These are phyloP conservation scores for Lathyrus tuberosus DNA, from an alignment of 306 rosid species.

Conservation along the genomic window DNA sequence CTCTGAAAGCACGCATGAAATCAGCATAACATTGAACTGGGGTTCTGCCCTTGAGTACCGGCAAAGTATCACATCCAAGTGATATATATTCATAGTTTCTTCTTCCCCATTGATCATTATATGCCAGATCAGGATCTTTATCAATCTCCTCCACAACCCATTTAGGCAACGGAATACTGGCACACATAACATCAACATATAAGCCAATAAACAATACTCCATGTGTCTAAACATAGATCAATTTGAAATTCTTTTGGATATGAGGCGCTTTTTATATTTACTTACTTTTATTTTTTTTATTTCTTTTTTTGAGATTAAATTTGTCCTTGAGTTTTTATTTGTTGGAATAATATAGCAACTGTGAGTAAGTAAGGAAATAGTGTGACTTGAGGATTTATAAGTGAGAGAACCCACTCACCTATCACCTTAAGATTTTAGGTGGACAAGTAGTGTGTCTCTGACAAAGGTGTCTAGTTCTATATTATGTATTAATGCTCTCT, in stretches of 20 bases:
- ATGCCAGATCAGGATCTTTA: slow-evolving; percentile 80
- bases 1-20: slow-evolving; percentile 89
- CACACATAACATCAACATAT: neutral
- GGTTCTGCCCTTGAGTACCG: slow-evolving; percentile 88
- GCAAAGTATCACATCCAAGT: slow-evolving; percentile 82
- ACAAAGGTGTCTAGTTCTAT: no score
- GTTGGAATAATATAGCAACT: no score
- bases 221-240: neutral
- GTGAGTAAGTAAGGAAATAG: no score
- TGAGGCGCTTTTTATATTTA: no score
- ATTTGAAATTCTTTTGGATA: neutral
- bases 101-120: slow-evolving; percentile 97
- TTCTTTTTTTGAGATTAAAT: neutral
- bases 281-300: neutral
- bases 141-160: slow-evolving; percentile 87
- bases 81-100: slow-evolving; percentile 85
- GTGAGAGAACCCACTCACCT: no score
- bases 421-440: no score
- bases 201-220: neutral
- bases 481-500: no score
- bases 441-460: no score
- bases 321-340: no score
- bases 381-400: no score
- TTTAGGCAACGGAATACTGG: slow-evolving; percentile 93
- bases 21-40: slow-evolving; percentile 94